Conservation (phyloP, 805 yeast species). For the Yarrowia sp. region DNA sequence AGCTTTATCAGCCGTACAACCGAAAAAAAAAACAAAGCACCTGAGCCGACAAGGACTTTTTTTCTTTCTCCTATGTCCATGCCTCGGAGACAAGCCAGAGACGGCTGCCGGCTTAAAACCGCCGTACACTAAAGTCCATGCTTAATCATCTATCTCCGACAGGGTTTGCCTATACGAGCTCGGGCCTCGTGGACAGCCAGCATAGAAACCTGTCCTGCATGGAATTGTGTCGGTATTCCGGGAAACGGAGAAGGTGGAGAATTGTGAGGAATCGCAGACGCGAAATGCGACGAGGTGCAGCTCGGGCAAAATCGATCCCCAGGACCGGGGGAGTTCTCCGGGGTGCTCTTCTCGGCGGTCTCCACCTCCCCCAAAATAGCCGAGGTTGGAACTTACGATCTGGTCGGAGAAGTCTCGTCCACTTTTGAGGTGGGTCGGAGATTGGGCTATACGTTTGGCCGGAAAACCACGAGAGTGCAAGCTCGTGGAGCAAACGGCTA, state of each 20-base stretch:
- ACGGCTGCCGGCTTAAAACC: not conserved
- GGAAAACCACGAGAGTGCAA: not conserved
- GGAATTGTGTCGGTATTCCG: too few species aligned
- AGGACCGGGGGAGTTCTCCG: too few species aligned
- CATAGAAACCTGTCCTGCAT: too few species aligned
- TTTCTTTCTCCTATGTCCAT: not conserved
- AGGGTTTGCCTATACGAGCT: not conserved
- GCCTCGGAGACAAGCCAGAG: too few species aligned
- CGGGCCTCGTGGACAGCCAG: not conserved
- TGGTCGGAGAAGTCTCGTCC: slow-evolving; percentile 1
- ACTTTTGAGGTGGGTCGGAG: not conserved
- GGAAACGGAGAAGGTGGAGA: too few species aligned
- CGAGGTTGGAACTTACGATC: slow-evolving; percentile 5
- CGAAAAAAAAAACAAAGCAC: slow-evolving; percentile 24
- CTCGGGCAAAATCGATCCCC: too few species aligned
- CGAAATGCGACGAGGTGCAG: too few species aligned
- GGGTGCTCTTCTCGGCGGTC: too few species aligned
- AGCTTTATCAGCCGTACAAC: slow-evolving; percentile 9
- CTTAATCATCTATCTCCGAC: slow-evolving; percentile 10
- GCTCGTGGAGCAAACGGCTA: too few species aligned
- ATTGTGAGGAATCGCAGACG: too few species aligned
- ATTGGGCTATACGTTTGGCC: not conserved
- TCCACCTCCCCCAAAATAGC: slow-evolving; percentile 1
- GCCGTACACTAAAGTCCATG: slow-evolving; percentile 5
- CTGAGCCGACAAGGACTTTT: too few species aligned